Percentiles rank a stretch among this genome's conserved stretches.
phyloP scores from a whole-genome alignment of 2,329 filamentous ascomycete species.

The Teratosphaeria viscida region DNA sequence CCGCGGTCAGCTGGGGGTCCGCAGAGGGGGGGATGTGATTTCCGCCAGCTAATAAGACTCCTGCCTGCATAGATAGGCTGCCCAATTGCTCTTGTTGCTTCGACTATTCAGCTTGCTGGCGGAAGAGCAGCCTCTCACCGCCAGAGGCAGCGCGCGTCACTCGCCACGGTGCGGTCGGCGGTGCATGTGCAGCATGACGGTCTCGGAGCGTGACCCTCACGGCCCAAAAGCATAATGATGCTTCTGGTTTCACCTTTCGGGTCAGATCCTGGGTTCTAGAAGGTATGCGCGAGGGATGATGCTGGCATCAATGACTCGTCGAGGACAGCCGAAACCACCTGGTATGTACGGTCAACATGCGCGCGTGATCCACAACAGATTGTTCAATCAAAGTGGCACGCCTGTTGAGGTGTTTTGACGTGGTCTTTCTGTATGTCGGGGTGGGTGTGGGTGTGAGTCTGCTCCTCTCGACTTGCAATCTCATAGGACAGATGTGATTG shows the following conservation, averaged over 20 bases:
- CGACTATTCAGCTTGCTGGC: neutral
- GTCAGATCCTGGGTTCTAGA: neutral
- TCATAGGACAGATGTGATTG: too few species aligned
- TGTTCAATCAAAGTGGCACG: too few species aligned
- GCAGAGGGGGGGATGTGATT: neutral
- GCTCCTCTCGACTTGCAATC: too few species aligned
- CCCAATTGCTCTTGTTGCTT: neutral
- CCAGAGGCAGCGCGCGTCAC: too few species aligned
- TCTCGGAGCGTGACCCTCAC: neutral
- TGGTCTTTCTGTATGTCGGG: too few species aligned
- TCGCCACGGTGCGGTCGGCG: too few species aligned
- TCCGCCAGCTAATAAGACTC: too few species aligned
- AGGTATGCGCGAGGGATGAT: neutral
- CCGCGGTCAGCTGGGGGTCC: neutral
- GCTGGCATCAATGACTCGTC: neutral
- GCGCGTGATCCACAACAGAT: too few species aligned
- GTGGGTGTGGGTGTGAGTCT: too few species aligned
- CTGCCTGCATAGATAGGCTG: neutral
- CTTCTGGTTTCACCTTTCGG: neutral
- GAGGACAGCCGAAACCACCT: neutral
- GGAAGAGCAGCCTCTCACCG: neutral
- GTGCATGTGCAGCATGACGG: too few species aligned
- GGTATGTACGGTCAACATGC: neutral
- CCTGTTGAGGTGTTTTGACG: too few species aligned
- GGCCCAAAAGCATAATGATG: neutral